Base-by-base conservation (phyloP, 306 rosid species). In the Glycine tomentella region DNA sequence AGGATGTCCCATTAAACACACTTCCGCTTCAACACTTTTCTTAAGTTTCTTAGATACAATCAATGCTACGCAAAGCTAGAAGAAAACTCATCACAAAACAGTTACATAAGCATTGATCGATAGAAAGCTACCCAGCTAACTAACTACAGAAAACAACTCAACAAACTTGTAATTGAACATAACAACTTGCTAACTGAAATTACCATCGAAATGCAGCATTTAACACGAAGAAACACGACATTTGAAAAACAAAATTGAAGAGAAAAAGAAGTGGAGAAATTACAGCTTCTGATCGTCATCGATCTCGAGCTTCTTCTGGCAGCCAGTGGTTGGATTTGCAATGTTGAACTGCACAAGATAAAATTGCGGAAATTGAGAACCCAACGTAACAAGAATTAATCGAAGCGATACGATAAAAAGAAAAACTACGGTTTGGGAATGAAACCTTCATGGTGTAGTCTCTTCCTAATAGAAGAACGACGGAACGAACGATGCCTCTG, bases 271-370 rank as follows among this genome's bases (percentile, higher is more conserved):
- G n/a, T 0, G 40, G 44, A 76, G 34, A 33, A 33, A n/a, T 33
- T 79, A 78, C 82, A 78, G 75, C 57, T 78, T 78, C 48, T 12
- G 82, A 11, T 78, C 82, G 33, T 78, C 82, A 69, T 79, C 82
- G 40, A 79, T 79, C 82, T 79, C 82, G 36, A 79, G 82, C 69
- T 79, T 79, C 82, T 69, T 79, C 76, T 79, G 82, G 76, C 82
- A 79, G n/a, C 82, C 76, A 44, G 82, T 79, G 70, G 82, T 79
- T 16, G 82, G 82, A 79, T 79, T 79, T 33, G 82, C 82, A 79
- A 79, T 45, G 69, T 79, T 79, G 69, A 79, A 79, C 82, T 79
- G 49, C 77, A n/a, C 25, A 65, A 65, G 40, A 44, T 0, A 5
- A 38, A 12, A 62, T 11, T 36, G 34, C 7, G 42, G 14, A 33